Evolutionary conservation across 73 alveolate species (phyloP), one percentile per base, ranked within the genome.

Genomic region (Effrenium voratum): DNA sequence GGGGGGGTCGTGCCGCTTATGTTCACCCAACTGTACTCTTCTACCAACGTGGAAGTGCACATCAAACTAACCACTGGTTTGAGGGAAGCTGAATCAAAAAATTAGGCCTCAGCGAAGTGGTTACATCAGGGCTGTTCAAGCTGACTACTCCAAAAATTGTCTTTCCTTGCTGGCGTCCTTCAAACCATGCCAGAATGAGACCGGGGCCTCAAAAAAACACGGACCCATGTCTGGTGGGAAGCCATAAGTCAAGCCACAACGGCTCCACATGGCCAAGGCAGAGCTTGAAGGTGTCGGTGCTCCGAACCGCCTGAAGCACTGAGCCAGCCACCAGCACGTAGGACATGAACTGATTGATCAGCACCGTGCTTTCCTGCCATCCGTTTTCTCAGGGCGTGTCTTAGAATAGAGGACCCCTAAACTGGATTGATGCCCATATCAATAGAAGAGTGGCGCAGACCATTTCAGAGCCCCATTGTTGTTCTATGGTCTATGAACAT

Each of bases 301-400:
- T 73, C 34, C 49, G 92, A 36, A 82, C 76, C 38, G 92, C 92
- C 34, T 82, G 92, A 12, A 82, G 46, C 92, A 82, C 92, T 1
- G 92, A 73, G 5, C 76, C 92, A 3, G 92, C 92, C 0, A 50
- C 92, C 30, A 73, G 75, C 38, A 82, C 92, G 73, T 49, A 82
- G 72, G 92, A 82, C 92, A 82, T 82, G 76, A 82, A 82, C 52
- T 82, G 92, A 50, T 82, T 82, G 75, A 73, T 82, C 73, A 82
- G 34, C 75, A 82, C 49, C 92, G 46, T 82, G 92, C 76, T 49
- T 26, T 82, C 92, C 92, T 82, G 36, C 40, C 40, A 16, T 5
- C 12, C 77, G 77, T 30, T 8, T 26, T 8, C 40, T 36, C 77
- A 26, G 77, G 77, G 77, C 68, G 22, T 22, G n/a, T n/a, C n/a